Evolutionary conservation across 2,329 filamentous ascomycete genomes (phyloP), one percentile per base, ranked within the genome.

Genomic region (Massarina eburnea): DNA sequence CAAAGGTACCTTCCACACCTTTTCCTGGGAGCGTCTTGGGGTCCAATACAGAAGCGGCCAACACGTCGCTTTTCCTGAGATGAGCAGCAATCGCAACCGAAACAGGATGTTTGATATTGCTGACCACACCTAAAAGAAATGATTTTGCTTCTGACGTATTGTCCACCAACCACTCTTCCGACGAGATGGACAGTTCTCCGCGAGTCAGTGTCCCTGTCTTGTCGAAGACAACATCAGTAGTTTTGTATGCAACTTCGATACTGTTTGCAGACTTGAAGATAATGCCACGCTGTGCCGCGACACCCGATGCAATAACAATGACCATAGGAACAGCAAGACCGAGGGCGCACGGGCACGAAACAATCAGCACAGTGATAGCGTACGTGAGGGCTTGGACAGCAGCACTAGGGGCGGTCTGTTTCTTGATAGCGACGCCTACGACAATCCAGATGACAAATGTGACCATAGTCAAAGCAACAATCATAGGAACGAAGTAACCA

Each of bases 291-390:
- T 76, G 67, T 0, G 87, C 86, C 0, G 81, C 86, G 1, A 87
- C 76, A 0, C 86, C 85, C 6, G 82, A 81, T 1, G 82, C 80
- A 38, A 91, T 81, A 0, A 91, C 82, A n/a, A 91, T 71, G 1
- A 91, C 88, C 85, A 91, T 89, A 0, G 88, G 88, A 0, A 89
- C 85, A 0, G 86, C 86, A 1, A 86, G 75, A 0, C 87, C 88
- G 35, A 94, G 81, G 0, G 87, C 88, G 46, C 88, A 92, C 0
- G 88, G 88, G 54, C 88, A 92, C 0, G 87, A 90, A 0, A 92
- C 82, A n/a, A 87, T 84, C 4, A 90, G 75, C 0, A 87, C 84
- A 0, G 87, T 79, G 46, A 91, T 89, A 1, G 83, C 72, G 49
- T 88, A 91, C 0, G 85, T 89, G 38, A 90, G 79, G 0, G 87